Percentiles rank a stretch among this genome's conserved stretches.
Evolutionary conservation across 306 rosid species (phyloP).

Genomic region (Fagus sylvatica): DNA sequence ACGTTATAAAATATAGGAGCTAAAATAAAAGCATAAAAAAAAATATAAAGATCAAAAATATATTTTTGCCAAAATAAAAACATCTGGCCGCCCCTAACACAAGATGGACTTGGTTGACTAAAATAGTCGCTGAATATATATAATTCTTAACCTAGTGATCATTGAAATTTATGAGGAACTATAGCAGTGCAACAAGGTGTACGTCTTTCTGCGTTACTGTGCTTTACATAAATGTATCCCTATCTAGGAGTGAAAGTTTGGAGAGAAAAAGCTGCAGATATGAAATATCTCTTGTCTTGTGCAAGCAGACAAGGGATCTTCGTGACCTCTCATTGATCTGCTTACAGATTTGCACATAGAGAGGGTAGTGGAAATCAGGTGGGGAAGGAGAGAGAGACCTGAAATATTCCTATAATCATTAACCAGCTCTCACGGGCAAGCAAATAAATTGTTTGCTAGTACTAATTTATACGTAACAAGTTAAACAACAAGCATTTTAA

Average conservation of each 20-base stretch:
- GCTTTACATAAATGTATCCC: not conserved
- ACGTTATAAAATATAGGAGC: too few relatives aligned
- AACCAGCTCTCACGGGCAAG: not conserved
- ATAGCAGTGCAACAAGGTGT: not conserved
- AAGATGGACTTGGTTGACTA: not conserved
- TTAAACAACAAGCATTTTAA: conserved; percentile 15
- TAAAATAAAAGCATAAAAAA: too few relatives aligned
- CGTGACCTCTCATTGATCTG: conserved; percentile 1
- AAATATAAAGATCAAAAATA: too few relatives aligned
- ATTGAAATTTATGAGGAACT: not conserved
- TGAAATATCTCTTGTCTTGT: conserved; percentile 25
- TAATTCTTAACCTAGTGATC: not conserved
- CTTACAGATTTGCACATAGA: conserved; percentile 15
- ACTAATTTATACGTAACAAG: conserved; percentile 13
- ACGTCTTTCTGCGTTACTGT: not conserved
- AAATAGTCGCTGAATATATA: not conserved
- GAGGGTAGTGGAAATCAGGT: not conserved
- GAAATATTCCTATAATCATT: not conserved
- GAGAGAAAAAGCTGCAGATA: conserved; percentile 12
- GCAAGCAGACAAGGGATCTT: conserved; percentile 34
- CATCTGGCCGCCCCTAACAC: not conserved
- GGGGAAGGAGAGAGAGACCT: not conserved
- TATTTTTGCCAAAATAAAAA: too few relatives aligned
- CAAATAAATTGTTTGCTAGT: conserved; percentile 12
- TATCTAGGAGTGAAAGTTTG: conserved; percentile 17